Evolutionary conservation across 208 protist genomes (phyloP).

Genomic region (Balamuthia mandrillaris): DNA sequence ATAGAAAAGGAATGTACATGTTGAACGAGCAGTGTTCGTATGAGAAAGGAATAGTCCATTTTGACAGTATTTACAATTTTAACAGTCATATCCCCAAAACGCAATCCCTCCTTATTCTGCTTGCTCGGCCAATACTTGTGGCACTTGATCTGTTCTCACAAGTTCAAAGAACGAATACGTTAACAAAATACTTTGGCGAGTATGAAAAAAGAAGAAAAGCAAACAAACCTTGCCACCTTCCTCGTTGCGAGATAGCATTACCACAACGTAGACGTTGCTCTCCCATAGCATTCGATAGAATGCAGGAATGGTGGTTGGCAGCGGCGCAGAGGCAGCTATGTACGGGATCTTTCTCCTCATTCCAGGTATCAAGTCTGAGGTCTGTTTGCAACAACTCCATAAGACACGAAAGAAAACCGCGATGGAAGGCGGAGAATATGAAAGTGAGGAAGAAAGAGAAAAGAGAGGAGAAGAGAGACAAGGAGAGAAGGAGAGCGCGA

Average conservation of each 20-base stretch:
- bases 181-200: too few relatives aligned
- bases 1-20: too few relatives aligned
- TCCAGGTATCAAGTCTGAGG: not conserved
- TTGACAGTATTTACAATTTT: not conserved
- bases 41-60: not conserved
- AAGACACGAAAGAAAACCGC: too few relatives aligned
- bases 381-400: too few relatives aligned
- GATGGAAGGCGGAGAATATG: too few relatives aligned
- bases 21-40: too few relatives aligned
- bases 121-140: slow-evolving; percentile 13
- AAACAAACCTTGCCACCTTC: not conserved
- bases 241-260: slow-evolving; percentile 1
- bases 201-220: not conserved
- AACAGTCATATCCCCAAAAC: not conserved
- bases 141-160: not conserved
- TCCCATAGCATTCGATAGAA: slow-evolving; percentile 24
- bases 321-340: slow-evolving; percentile 3
- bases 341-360: not conserved
- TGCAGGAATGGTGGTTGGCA: not conserved
- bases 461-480: too few relatives aligned
- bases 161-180: too few relatives aligned
- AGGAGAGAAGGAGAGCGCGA: too few relatives aligned
- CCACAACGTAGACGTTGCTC: not conserved
- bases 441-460: too few relatives aligned
- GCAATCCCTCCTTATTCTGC: not conserved